Evolutionary conservation across 2,329 filamentous ascomycete species (phyloP).

Genomic region (Passalora sequoiae): DNA sequence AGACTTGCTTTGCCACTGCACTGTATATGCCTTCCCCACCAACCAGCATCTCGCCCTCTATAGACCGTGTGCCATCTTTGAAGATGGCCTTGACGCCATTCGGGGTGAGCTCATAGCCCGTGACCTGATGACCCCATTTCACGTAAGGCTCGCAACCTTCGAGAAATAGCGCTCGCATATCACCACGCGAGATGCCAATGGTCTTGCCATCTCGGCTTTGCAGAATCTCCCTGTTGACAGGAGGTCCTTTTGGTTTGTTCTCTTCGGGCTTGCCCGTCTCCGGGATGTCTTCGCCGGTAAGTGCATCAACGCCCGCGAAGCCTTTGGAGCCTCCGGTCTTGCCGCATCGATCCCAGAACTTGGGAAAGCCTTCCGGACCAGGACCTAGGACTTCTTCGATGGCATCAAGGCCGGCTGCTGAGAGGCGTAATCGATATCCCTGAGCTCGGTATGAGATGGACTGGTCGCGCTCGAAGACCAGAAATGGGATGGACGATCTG

Average conservation of each 20-base stretch:
- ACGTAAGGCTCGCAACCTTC: constrained; percentile 52
- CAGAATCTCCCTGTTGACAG: constrained; percentile 31
- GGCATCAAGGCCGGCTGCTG: constrained; percentile 53
- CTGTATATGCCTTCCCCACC: constrained; percentile 61
- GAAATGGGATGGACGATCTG: constrained; percentile 36
- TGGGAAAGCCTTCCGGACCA: constrained; percentile 38
- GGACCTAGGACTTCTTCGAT: constrained; percentile 49
- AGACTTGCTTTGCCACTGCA: constrained; percentile 56
- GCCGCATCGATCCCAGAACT: constrained; percentile 56
- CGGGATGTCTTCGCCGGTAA: constrained; percentile 44
- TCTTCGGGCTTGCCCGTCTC: constrained; percentile 4
- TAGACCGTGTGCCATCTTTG: constrained; percentile 54
- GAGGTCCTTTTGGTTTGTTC: constrained; percentile 3
- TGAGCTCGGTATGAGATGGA: constrained; percentile 55
- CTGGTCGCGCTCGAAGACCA: constrained; percentile 43
- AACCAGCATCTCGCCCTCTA: constrained; percentile 55
- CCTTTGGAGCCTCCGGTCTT: constrained; percentile 54
- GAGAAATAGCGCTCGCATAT: constrained; percentile 58
- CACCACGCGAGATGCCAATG: constrained; percentile 58
- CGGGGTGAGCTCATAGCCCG: constrained; percentile 53
- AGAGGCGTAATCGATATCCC: constrained; percentile 58
- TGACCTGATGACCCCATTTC: constrained; percentile 53
- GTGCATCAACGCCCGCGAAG: constrained; percentile 48
- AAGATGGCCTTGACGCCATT: constrained; percentile 55
- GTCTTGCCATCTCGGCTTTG: constrained; percentile 53